phyloP scores from a whole-genome alignment of 805 yeast genomes.

The Spathaspora hagerdaliae region DNA sequence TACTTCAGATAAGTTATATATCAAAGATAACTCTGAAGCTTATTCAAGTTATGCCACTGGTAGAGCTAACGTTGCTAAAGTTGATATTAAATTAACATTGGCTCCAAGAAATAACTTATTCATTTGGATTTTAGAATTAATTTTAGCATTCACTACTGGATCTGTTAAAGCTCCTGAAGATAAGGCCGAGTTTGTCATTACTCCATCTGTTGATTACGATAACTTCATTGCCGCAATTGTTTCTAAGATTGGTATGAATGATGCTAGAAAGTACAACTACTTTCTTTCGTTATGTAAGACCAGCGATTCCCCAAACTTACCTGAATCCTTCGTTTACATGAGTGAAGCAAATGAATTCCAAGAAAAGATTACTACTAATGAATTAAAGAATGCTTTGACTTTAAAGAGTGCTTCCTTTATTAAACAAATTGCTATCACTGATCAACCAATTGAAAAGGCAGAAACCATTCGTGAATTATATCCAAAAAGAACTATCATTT shows the following conservation, averaged over 20 bases:
- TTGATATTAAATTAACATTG: slow-evolving; percentile 59
- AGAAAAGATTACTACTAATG: slow-evolving; percentile 53
- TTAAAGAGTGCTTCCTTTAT: slow-evolving; percentile 48
- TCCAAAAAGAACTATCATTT: slow-evolving; percentile 49
- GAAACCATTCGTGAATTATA: slow-evolving; percentile 49
- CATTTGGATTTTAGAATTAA: slow-evolving; percentile 59
- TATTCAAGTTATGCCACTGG: slow-evolving; percentile 84
- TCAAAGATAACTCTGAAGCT: slow-evolving; percentile 60
- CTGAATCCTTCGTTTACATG: slow-evolving; percentile 80
- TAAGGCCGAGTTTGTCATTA: slow-evolving; percentile 57
- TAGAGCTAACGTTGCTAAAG: slow-evolving; percentile 66
- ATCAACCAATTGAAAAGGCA: slow-evolving; percentile 76
- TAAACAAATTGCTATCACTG: slow-evolving; percentile 75
- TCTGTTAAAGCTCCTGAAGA: slow-evolving; percentile 55
- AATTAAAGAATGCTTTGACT: slow-evolving; percentile 33
- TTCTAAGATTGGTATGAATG: slow-evolving; percentile 78
- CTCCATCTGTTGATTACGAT: slow-evolving; percentile 53
- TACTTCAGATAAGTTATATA: slow-evolving; percentile 38
- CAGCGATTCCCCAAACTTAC: slow-evolving; percentile 64
- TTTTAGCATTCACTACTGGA: slow-evolving; percentile 54
- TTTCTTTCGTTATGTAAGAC: slow-evolving; percentile 83
- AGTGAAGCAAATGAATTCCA: slow-evolving; percentile 81
- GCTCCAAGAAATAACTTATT: slow-evolving; percentile 78
- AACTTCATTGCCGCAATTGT: slow-evolving; percentile 81
- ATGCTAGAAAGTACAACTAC: slow-evolving; percentile 70